Evolutionary conservation across 2,329 filamentous ascomycete species (phyloP), one percentile per base, ranked within the genome.

Genomic region (Stenocarpella maydis): DNA sequence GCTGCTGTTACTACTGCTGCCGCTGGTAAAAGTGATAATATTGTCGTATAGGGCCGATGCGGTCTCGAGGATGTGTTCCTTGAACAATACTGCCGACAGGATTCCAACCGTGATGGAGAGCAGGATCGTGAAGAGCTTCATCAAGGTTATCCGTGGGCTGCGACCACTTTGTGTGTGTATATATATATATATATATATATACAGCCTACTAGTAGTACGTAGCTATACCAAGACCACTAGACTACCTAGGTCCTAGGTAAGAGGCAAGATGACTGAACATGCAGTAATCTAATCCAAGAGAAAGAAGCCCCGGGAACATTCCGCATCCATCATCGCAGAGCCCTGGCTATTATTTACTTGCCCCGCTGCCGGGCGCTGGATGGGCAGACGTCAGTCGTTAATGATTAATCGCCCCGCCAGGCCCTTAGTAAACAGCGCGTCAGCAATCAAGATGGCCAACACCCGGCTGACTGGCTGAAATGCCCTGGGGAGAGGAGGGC

Each of bases 31-130:
- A 9, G 17, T 43, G 8, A 3, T 2, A 37, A 58, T 4, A 9
- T 24, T 58, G 37, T 74, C 53, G 67, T 78, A 69, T 50, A 70
- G 69, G 28, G 73, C 19, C 52, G 50, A 77, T 41, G 49, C 73
- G 73, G 41, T 74, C 66, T 64, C 74, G 72, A 74, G 10, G 28
- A 81, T 72, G 58, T 76, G 76, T 63, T 79, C 75, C 68, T 74
- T 73, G 52, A 77, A 80, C 43, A 79, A 64, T 60, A 79, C 17
- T 26, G 80, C 72, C 7, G 82, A 82, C 65, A 77, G 70, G 71
- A 82, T 72, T 69, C 78, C 81, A 70, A 82, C 74, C 67, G 82
- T 69, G 72, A 81, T 75, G 68, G 81, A 80, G 65, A 82, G 74
- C 60, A 75, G 72, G 71, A 81, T 73, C 71, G 79, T 78, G 68